Conservation (phyloP, 2,329 filamentous ascomycete genomes). For the Aspergillus persii region DNA sequence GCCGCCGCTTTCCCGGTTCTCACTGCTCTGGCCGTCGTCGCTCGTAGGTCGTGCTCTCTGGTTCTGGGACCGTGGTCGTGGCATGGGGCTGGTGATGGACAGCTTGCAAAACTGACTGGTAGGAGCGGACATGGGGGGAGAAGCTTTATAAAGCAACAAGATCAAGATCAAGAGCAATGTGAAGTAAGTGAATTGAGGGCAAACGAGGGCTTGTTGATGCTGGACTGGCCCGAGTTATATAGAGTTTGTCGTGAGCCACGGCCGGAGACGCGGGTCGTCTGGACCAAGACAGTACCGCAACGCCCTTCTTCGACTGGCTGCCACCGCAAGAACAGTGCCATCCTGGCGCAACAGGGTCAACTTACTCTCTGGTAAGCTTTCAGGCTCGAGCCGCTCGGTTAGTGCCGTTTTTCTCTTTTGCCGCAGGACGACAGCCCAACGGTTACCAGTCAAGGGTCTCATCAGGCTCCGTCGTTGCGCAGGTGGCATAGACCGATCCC, state of each 20-base stretch:
- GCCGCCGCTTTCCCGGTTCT: conserved; percentile 9
- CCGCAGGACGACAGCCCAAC: conserved; percentile 10
- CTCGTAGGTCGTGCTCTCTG: conserved; percentile 20
- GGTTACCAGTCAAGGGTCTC: not conserved
- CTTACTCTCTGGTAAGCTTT: conserved; percentile 1
- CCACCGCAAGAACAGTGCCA: conserved; percentile 2
- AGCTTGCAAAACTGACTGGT: conserved; percentile 39
- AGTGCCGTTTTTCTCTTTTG: not conserved
- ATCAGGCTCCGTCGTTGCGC: not conserved
- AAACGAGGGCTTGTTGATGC: not conserved
- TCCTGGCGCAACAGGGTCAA: not conserved
- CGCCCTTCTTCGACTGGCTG: conserved; percentile 1
- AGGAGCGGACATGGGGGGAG: conserved; percentile 39
- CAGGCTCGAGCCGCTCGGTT: conserved; percentile 4
- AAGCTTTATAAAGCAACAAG: conserved; percentile 2
- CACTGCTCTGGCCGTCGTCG: conserved; percentile 9
- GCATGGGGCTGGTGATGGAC: conserved; percentile 38
- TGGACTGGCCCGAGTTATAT: conserved; percentile 21
- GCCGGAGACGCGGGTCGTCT: conserved; percentile 31
- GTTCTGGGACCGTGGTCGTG: conserved; percentile 27
- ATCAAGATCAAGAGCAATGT: not conserved
- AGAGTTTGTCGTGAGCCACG: conserved; percentile 37
- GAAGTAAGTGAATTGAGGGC: not conserved
- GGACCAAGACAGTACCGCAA: conserved; percentile 17
- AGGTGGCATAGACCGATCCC: not conserved